These are phyloP conservation scores for Xanthoceras sorbifolium DNA, from an alignment of 345 rosid genomes.

Conservation along the genomic window DNA sequence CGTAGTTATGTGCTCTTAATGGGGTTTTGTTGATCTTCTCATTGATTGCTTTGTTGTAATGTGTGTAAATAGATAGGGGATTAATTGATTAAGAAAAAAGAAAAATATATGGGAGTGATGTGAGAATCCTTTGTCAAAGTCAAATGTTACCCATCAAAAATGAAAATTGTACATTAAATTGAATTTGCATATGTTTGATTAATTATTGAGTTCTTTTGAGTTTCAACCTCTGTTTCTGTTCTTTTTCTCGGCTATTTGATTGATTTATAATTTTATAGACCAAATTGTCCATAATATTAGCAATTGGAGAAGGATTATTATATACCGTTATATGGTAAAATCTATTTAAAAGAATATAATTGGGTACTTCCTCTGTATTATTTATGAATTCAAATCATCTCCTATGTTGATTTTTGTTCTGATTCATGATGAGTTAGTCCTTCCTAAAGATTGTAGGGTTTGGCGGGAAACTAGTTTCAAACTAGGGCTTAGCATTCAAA, in stretches of 20 bases:
- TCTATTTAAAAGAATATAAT: too few species aligned
- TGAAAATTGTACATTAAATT: background rate
- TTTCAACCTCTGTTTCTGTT: background rate
- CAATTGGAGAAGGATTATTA: too few species aligned
- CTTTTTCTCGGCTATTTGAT: background rate
- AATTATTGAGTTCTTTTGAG: too few species aligned
- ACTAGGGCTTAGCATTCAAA: too few species aligned
- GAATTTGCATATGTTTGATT: conserved; percentile 10
- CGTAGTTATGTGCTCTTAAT: conserved; percentile 5
- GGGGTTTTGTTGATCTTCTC: conserved; percentile 6
- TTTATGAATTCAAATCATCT: too few species aligned
- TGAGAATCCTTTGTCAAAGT: background rate
- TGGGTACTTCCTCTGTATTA: too few species aligned
- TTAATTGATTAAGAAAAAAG: conserved; percentile 6
- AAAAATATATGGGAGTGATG: background rate
- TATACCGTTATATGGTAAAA: too few species aligned
- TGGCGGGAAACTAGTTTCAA: too few species aligned
- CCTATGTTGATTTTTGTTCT: too few species aligned
- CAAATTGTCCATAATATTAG: too few species aligned
- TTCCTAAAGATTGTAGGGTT: too few species aligned
- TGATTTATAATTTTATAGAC: background rate
- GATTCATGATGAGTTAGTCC: too few species aligned
- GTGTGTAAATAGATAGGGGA: conserved; percentile 29
- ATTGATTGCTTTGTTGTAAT: conserved; percentile 11
- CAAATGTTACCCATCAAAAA: background rate